phyloP scores from a whole-genome alignment of 768 basidiomycete species.

The Albatrellus ellisii region DNA sequence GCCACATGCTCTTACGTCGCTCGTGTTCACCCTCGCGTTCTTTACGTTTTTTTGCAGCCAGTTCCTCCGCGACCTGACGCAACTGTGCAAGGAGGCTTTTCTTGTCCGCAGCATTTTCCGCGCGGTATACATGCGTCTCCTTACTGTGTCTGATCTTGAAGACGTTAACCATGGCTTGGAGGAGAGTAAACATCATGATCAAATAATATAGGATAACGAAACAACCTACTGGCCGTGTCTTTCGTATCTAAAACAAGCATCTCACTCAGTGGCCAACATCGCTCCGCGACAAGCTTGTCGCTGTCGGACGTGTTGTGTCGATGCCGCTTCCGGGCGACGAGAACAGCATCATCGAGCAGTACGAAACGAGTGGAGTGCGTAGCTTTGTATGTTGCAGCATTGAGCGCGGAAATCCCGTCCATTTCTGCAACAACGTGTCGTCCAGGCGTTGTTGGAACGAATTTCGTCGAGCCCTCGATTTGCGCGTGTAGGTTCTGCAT shows the following conservation, averaged over 20 bases:
- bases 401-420: slow-evolving; percentile 70
- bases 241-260: slow-evolving; percentile 95
- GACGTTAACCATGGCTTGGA: slow-evolving; percentile 76
- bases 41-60: slow-evolving; percentile 77
- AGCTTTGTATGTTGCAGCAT: slow-evolving; percentile 91
- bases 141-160: slow-evolving; percentile 91
- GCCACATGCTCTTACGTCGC: slow-evolving; percentile 67
- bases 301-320: slow-evolving; percentile 43
- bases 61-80: slow-evolving; percentile 86
- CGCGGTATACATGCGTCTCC: slow-evolving; percentile 90
- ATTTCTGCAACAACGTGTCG: slow-evolving; percentile 85
- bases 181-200: not conserved
- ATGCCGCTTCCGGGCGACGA: slow-evolving; percentile 72
- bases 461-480: slow-evolving; percentile 92
- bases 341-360: slow-evolving; percentile 79
- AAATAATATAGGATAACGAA: not conserved
- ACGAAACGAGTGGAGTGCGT: slow-evolving; percentile 83
- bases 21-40: slow-evolving; percentile 92
- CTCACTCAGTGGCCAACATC: slow-evolving; percentile 88
- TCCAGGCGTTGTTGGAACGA: slow-evolving; percentile 82
- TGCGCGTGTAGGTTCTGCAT: slow-evolving; percentile 82
- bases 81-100: slow-evolving; percentile 75
- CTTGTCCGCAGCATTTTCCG: slow-evolving; percentile 73
- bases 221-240: slow-evolving; percentile 69
- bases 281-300: slow-evolving; percentile 80